phyloP scores from a whole-genome alignment of 2,329 filamentous ascomycete genomes.

The Hypoxylon rubiginosum region DNA sequence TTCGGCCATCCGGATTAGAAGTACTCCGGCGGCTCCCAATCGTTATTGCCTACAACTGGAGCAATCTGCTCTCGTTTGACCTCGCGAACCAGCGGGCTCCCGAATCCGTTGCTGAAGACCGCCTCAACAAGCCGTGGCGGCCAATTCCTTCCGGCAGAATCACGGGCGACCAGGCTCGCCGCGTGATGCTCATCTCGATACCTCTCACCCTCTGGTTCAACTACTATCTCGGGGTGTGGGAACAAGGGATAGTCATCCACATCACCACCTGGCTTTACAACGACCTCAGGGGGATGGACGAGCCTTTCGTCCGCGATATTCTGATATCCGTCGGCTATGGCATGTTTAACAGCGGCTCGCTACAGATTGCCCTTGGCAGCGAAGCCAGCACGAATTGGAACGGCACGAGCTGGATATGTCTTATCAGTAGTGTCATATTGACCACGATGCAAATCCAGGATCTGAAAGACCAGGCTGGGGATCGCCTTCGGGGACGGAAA shows the following conservation, averaged over 20 bases:
- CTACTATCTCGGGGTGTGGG: conserved; percentile 41
- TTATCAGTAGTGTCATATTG: conserved; percentile 45
- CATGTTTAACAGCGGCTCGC: conserved; percentile 45
- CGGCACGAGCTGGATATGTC: conserved; percentile 41
- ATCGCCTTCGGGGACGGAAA: conserved; percentile 42
- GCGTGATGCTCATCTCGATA: conserved; percentile 43
- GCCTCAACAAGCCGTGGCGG: conserved; percentile 50
- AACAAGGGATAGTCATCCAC: conserved; percentile 41
- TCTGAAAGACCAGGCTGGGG: no score
- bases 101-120: conserved; percentile 45
- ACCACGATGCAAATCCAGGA: conserved; percentile 50
- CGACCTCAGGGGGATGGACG: conserved; percentile 46
- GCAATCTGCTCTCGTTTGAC: conserved; percentile 10
- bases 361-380: conserved; percentile 40
- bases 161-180: conserved; percentile 45
- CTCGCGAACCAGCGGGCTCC: conserved; percentile 46
- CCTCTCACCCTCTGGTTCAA: conserved; percentile 41
- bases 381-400: conserved; percentile 30
- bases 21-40: neutral
- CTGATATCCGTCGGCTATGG: conserved; percentile 46
- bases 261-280: conserved; percentile 48
- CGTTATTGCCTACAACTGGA: conserved; percentile 12
- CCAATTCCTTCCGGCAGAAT: conserved; percentile 44
- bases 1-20: neutral
- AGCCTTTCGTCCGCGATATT: conserved; percentile 36